Conservation (phyloP, 306 rosid genomes). For the barrel medic (Medicago truncatula) region MtrunA17r5.0-ANR NC_053046.1:12247501-12248000, state of each 20-base stretch:
- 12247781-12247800: conserved; percentile 11
- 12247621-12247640: too few relatives aligned
- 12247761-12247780: too few relatives aligned
- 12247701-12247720: too few relatives aligned
- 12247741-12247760: too few relatives aligned
- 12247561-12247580: not conserved
- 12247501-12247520: not conserved
- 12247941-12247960: conserved; percentile 6
- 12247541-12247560: not conserved
- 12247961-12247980: conserved; percentile 14
- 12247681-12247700: too few relatives aligned
- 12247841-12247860: not conserved
- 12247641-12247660: too few relatives aligned
- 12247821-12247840: too few relatives aligned
- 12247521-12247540: not conserved
- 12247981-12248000: not conserved
- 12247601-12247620: too few relatives aligned
- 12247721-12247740: too few relatives aligned
- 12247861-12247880: not conserved
- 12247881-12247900: too few relatives aligned
- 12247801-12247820: not conserved
- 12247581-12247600: not conserved
- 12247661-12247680: too few relatives aligned
- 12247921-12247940: not conserved
- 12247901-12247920: not conserved